Evolutionary conservation across 1,284 basidiomycete species (phyloP).

Genomic region (Papiliotrema terrestris): DNA sequence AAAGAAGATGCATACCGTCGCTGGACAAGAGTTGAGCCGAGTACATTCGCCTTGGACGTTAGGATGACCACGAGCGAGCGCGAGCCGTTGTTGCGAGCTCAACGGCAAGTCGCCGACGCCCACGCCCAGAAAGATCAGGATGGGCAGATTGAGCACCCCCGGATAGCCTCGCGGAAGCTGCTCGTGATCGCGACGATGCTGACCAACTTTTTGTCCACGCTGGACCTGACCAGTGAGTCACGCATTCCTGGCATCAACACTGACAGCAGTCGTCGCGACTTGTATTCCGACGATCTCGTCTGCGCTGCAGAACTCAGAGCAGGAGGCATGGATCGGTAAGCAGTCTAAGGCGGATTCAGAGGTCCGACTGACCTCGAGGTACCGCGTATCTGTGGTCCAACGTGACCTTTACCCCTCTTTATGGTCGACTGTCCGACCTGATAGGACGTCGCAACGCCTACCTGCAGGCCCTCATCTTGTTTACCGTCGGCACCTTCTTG

Average conservation of each 20-base stretch:
- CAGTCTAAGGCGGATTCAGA: not conserved
- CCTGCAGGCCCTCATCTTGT: conserved; percentile 20
- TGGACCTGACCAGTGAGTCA: conserved; percentile 27
- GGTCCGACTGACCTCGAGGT: not conserved
- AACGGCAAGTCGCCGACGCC: not conserved
- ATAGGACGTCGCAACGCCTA: conserved; percentile 25
- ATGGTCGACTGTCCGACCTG: conserved; percentile 27
- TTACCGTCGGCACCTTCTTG: conserved; percentile 24
- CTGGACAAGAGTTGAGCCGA: no score
- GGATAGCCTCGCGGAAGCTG: conserved; percentile 8
- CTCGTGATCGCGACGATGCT: conserved; percentile 23
- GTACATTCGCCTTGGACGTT: no score
- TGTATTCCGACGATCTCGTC: conserved; percentile 29
- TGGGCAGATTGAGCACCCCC: not conserved
- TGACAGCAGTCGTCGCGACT: conserved; percentile 20
- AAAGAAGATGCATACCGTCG: no score
- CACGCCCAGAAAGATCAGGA: not conserved
- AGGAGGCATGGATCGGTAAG: conserved; percentile 29
- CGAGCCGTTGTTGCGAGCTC: not conserved
- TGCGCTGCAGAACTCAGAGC: conserved; percentile 23
- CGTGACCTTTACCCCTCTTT: conserved; percentile 31
- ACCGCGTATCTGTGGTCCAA: conserved; percentile 33
- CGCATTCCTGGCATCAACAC: conserved; percentile 1
- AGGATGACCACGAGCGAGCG: no score
- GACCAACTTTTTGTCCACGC: conserved; percentile 19